Conservation (phyloP, 164 flowering plant genomes). For the Vitis rupestris region DNA sequence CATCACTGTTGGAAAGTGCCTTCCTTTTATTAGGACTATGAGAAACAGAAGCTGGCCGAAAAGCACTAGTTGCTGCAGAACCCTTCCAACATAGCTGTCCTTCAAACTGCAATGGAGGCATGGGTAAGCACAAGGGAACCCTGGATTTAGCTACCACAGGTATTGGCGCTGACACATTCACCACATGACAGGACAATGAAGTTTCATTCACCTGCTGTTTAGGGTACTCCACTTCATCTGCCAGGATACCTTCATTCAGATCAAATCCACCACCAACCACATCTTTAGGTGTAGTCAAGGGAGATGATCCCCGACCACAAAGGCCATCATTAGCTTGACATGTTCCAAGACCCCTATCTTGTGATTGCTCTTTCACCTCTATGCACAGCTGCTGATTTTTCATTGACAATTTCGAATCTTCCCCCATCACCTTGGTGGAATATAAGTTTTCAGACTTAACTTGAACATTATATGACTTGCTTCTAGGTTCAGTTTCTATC, state of each 20-base stretch:
- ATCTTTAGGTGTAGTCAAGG: constrained; percentile 12
- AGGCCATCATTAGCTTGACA: not conserved
- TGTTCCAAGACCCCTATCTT: too few relatives aligned
- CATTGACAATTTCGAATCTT: not conserved
- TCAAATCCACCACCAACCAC: constrained; percentile 13
- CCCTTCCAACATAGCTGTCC: constrained; percentile 28
- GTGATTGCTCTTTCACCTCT: not conserved
- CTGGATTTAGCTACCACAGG: constrained; percentile 26
- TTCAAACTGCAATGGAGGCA: constrained; percentile 18
- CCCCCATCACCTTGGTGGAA: not conserved
- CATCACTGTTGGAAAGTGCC: constrained; percentile 7
- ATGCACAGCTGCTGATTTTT: not conserved
- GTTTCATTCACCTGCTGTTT: constrained; percentile 3
- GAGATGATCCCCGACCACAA: constrained; percentile 13
- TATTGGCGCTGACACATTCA: constrained; percentile 17
- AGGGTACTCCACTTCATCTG: constrained; percentile 16
- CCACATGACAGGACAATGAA: not conserved
- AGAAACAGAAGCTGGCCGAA: constrained; percentile 19
- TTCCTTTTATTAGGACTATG: constrained; percentile 8
- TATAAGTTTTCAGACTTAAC: not conserved
- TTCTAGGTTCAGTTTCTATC: not conserved
- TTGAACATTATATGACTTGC: not conserved
- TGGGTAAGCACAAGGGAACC: constrained; percentile 16
- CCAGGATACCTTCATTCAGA: constrained; percentile 26
- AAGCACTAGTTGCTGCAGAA: constrained; percentile 31